phyloP scores from a whole-genome alignment of 2,329 filamentous ascomycete species.

The Diaporthe capsici region DNA sequence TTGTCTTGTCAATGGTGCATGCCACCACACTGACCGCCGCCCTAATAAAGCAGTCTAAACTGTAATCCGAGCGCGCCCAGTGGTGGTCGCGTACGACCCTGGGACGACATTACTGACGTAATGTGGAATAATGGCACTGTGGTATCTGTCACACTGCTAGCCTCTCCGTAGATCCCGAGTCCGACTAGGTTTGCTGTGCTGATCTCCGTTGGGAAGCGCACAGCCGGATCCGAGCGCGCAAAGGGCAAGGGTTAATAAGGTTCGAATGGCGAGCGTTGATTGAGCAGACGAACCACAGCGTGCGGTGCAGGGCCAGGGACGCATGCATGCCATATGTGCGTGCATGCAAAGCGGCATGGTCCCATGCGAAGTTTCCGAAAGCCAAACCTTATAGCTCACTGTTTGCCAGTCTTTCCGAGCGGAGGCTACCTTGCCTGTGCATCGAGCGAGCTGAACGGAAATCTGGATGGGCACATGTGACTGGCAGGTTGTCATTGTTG shows the following conservation, averaged over 20 bases:
- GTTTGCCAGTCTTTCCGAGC: background rate
- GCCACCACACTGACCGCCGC: constrained; percentile 7
- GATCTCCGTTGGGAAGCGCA: constrained; percentile 8
- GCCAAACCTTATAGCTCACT: background rate
- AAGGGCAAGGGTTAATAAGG: background rate
- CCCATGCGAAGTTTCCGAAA: constrained; percentile 31
- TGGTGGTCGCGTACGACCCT: background rate
- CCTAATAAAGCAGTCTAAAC: constrained; percentile 15
- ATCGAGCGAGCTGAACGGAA: background rate
- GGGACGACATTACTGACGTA: constrained; percentile 14
- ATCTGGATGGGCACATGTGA: background rate
- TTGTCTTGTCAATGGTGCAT: constrained; percentile 25
- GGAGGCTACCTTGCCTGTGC: background rate
- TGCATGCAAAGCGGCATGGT: constrained; percentile 19
- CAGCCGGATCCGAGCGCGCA: constrained; percentile 25
- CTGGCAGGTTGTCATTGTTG: background rate
- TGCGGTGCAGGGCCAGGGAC: constrained; percentile 9
- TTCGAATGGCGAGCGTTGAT: constrained; percentile 16
- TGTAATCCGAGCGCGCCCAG: background rate
- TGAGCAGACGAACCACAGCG: constrained; percentile 25
- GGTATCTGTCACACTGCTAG: constrained; percentile 23
- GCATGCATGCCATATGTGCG: constrained; percentile 6
- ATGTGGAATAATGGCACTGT: background rate
- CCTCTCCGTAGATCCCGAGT: constrained; percentile 10
- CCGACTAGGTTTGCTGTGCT: constrained; percentile 1